These are phyloP conservation scores for Begonia fuchsioides DNA, from an alignment of 306 rosid genomes.

Conservation along the genomic window DNA sequence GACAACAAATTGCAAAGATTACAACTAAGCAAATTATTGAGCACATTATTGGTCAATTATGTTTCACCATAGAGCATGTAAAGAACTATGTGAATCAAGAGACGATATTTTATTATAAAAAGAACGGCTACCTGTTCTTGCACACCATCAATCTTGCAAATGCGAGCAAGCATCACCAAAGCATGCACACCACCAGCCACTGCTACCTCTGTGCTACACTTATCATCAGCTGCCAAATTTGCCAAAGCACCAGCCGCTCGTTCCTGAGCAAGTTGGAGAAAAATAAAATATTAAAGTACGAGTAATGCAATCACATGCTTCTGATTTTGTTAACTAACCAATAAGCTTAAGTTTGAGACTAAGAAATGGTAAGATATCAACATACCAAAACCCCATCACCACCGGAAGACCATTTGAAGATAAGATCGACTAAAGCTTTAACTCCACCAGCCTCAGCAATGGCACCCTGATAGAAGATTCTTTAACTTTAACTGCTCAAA, in stretches of 20 bases:
- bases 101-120: conserved; percentile 1
- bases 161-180: conserved; percentile 97
- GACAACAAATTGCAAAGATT: too few species aligned
- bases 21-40: too few species aligned
- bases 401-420: conserved; percentile 91
- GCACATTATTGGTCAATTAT: too few species aligned
- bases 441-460: conserved; percentile 99
- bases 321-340: too few species aligned
- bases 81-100: too few species aligned
- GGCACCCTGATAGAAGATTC: conserved; percentile 46
- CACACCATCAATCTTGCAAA: conserved; percentile 93
- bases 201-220: conserved; percentile 98
- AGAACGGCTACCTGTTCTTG: conserved; percentile 78
- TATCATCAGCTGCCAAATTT: conserved; percentile 98
- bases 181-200: conserved; percentile 97
- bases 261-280: conserved; percentile 36
- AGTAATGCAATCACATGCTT: too few species aligned
- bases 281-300: too few species aligned
- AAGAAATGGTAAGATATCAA: neutral
- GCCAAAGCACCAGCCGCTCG: conserved; percentile 99
- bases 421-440: conserved; percentile 90
- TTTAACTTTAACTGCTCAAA: conserved; percentile 13
- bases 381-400: conserved; percentile 97
- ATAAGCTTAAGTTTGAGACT: too few species aligned
- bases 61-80: too few species aligned